Conservation (phyloP, 768 basidiomycete species). For the Boletus vinaceobasis region DNA sequence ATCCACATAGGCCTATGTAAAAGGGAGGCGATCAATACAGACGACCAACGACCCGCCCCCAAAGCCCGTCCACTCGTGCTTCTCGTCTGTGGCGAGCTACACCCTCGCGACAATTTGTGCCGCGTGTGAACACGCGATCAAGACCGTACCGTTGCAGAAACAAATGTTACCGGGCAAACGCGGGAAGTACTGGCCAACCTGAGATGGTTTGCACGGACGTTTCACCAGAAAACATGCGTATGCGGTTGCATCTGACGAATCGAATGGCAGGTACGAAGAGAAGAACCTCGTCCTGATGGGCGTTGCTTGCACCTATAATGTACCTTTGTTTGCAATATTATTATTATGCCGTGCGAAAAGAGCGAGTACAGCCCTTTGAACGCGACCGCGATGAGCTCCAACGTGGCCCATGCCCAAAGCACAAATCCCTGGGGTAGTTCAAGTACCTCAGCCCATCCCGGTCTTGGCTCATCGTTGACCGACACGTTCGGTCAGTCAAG, state of each 20-base stretch:
- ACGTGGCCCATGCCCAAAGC: constrained; percentile 38
- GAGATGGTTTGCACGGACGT: not conserved
- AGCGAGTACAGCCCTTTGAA: not conserved
- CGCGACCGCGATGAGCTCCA: constrained; percentile 19
- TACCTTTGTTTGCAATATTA: too few relatives aligned
- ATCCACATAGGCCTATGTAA: not conserved
- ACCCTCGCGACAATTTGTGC: not conserved
- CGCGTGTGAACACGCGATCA: not conserved
- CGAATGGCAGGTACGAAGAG: not conserved
- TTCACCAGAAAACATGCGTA: not conserved
- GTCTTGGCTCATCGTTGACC: constrained; percentile 52
- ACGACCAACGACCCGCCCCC: not conserved
- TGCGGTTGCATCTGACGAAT: not conserved
- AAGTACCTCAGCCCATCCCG: constrained; percentile 37
- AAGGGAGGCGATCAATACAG: not conserved
- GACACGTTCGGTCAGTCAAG: constrained; percentile 70
- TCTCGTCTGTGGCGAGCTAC: not conserved
- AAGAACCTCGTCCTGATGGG: not conserved
- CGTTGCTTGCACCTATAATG: not conserved
- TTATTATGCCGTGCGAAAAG: constrained; percentile 6
- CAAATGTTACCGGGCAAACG: not conserved
- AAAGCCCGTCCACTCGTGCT: not conserved
- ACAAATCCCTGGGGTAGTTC: constrained; percentile 53
- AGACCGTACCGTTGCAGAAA: not conserved
- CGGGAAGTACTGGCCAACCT: not conserved